Conservation (phyloP, 306 rosid species). For the Morella rubra region DNA sequence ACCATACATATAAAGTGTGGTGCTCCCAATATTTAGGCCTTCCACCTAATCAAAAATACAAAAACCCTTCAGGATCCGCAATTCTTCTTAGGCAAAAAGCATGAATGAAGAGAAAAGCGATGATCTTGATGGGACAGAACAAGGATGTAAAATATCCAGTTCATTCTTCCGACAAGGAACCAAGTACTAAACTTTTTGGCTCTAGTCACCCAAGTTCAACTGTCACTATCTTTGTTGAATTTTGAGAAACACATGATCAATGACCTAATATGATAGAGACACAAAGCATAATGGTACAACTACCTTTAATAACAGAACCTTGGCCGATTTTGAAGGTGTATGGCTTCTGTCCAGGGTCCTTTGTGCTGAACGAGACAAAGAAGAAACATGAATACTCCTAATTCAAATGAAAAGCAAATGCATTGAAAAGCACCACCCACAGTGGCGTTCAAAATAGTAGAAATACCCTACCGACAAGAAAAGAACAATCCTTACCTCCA, state of each 20-base stretch:
- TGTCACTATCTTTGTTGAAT: not conserved
- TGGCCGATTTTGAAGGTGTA: conserved; percentile 80
- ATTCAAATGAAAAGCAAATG: not conserved
- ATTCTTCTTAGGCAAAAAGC: not conserved
- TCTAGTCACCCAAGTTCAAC: not conserved
- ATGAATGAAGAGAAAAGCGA: not conserved
- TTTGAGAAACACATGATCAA: not conserved
- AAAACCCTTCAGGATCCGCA: not conserved
- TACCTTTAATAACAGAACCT: conserved; percentile 88
- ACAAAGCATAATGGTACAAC: not conserved
- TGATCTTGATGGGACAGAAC: not conserved
- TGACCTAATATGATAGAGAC: not conserved
- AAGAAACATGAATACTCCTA: not conserved
- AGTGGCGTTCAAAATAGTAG: conserved; percentile 42
- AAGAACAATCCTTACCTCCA: conserved; percentile 60
- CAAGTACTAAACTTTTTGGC: not conserved
- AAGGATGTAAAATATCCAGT: not conserved
- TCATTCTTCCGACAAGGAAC: not conserved
- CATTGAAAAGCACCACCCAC: conserved; percentile 19
- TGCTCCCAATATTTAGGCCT: not conserved
- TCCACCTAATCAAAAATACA: not conserved
- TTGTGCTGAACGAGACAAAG: conserved; percentile 58
- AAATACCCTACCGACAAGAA: not conserved
- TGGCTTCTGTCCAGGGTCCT: conserved; percentile 85
- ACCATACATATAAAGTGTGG: not conserved